Evolutionary conservation across 768 basidiomycete genomes (phyloP).

Genomic region (Hygrophorus russula): DNA sequence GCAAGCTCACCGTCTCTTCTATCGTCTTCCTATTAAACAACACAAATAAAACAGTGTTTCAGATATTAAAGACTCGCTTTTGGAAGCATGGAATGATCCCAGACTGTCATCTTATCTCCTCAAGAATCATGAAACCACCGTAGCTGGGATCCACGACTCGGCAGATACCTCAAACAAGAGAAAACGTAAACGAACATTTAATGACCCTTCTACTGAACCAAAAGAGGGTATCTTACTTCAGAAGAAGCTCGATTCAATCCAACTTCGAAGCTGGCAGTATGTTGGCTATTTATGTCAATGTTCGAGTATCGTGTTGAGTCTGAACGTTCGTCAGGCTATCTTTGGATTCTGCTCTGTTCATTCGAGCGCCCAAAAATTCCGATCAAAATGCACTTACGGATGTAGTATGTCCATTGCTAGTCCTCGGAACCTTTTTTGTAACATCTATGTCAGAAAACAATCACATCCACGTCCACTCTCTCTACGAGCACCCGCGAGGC

Average conservation of each 20-base stretch:
- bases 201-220: constrained; percentile 27
- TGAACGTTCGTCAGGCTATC: constrained; percentile 27
- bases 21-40: neutral
- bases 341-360: constrained; percentile 45
- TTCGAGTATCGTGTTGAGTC: too few relatives aligned
- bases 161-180: constrained; percentile 21
- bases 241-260: constrained; percentile 35
- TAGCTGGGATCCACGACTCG: constrained; percentile 21
- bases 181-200: constrained; percentile 20
- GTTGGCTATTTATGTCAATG: constrained; percentile 12
- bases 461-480: constrained; percentile 11
- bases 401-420: constrained; percentile 20
- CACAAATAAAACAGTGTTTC: constrained; percentile 28
- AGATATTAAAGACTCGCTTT: constrained; percentile 34
- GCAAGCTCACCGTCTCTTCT: constrained; percentile 14
- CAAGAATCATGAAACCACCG: constrained; percentile 37
- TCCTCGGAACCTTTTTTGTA: neutral
- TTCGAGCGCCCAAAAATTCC: constrained; percentile 50
- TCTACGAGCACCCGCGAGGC: constrained; percentile 22
- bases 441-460: constrained; percentile 15
- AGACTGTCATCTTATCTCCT: constrained; percentile 44
- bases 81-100: constrained; percentile 43
- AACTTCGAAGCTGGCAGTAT: constrained; percentile 54
- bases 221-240: constrained; percentile 39
- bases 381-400: constrained; percentile 50